Conservation (phyloP, 345 rosid genomes). For the Populus simonii region DNA sequence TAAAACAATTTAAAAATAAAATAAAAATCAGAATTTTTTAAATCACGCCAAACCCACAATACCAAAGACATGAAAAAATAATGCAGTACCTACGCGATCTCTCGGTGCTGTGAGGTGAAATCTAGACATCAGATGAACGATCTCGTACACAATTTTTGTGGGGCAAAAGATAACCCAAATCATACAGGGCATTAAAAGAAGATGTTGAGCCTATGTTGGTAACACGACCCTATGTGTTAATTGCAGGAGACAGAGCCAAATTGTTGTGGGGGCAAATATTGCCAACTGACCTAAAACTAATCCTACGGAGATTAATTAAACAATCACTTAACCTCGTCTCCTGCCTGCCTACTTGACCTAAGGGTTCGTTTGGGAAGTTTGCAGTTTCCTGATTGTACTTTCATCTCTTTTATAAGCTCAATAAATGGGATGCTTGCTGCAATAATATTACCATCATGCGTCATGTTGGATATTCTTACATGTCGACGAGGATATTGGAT, state of each 20-base stretch:
- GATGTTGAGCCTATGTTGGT: not conserved
- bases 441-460: too few relatives aligned
- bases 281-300: not conserved
- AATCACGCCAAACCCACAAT: fast-evolving
- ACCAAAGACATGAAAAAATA: too few relatives aligned
- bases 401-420: too few relatives aligned
- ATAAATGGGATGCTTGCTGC: too few relatives aligned
- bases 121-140: not conserved
- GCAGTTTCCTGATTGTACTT: too few relatives aligned
- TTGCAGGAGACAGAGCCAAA: not conserved
- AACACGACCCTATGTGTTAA: not conserved
- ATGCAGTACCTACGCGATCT: not conserved
- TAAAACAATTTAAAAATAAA: too few relatives aligned
- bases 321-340: not conserved
- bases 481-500: too few relatives aligned
- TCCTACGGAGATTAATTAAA: not conserved
- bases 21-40: too few relatives aligned
- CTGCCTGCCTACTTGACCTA: too few relatives aligned
- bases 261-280: not conserved
- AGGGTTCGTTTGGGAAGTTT: too few relatives aligned
- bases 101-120: not conserved
- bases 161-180: not conserved
- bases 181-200: not conserved
- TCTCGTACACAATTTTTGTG: not conserved
- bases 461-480: too few relatives aligned